Conservation (phyloP, 176 grass and related monocot species). For the Zoysia pacifica region DNA sequence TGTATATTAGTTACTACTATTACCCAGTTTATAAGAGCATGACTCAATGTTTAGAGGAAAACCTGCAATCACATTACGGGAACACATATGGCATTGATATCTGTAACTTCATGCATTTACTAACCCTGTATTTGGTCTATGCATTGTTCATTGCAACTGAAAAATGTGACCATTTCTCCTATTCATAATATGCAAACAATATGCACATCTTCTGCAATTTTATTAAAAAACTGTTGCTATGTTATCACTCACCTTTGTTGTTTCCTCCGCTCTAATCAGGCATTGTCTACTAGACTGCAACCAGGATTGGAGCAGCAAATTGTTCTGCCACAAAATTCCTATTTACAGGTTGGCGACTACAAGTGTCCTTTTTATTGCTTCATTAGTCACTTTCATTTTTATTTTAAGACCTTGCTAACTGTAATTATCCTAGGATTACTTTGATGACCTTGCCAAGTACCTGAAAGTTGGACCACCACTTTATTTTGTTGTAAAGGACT, state of each 20-base stretch:
- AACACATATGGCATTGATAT: background rate
- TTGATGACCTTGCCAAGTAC: slow-evolving; percentile 82
- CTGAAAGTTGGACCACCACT: slow-evolving; percentile 93
- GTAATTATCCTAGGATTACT: slow-evolving; percentile 68
- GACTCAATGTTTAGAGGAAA: background rate
- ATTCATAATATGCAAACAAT: background rate
- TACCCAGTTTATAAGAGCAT: background rate
- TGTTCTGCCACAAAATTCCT: slow-evolving; percentile 88
- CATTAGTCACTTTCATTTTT: slow-evolving; percentile 14
- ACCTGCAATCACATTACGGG: background rate
- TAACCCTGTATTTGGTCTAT: too few species aligned
- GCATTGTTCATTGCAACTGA: background rate
- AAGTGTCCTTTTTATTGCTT: slow-evolving; percentile 24
- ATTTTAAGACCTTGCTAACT: slow-evolving; percentile 24
- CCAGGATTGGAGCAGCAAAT: slow-evolving; percentile 93
- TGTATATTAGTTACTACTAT: background rate
- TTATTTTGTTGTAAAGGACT: slow-evolving; percentile 97
- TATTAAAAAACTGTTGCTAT: background rate
- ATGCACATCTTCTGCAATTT: background rate
- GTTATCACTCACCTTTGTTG: slow-evolving; percentile 13
- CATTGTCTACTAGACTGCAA: slow-evolving; percentile 77
- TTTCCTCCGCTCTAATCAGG: slow-evolving; percentile 53
- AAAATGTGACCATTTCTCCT: slow-evolving; percentile 18
- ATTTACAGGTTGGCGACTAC: slow-evolving; percentile 72
- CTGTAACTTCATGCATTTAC: background rate